phyloP scores from a whole-genome alignment of 345 rosid genomes.

The Eucalyptus polybractea region DNA sequence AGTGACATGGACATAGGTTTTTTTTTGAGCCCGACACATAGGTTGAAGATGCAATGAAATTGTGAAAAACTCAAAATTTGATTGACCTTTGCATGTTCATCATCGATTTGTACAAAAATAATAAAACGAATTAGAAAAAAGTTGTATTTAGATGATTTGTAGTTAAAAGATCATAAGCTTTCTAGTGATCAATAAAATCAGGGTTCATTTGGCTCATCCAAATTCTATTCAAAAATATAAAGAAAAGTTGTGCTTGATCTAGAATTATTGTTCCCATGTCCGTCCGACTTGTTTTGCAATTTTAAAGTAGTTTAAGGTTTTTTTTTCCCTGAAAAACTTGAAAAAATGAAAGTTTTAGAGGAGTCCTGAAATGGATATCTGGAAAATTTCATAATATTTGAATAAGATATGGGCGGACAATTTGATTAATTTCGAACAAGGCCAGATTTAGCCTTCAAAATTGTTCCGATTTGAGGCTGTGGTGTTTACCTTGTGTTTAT shows the following conservation, averaged over 20 bases:
- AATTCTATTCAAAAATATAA: background rate
- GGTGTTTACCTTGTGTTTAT: fast-evolving
- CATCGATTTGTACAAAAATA: background rate
- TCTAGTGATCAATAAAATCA: background rate
- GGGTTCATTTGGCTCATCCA: background rate
- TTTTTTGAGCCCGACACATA: too few relatives aligned
- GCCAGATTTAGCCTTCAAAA: background rate
- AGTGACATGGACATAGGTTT: background rate
- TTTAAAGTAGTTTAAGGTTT: background rate
- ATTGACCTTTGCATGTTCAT: background rate
- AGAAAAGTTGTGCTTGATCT: background rate
- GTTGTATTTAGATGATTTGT: background rate
- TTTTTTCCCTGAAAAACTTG: fast-evolving
- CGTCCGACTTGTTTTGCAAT: background rate
- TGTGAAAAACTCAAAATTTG: too few relatives aligned
- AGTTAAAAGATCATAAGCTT: background rate
- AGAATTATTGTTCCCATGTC: background rate
- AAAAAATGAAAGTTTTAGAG: background rate
- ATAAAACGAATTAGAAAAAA: background rate
- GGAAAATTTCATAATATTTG: background rate
- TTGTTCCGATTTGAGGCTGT: background rate
- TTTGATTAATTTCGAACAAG: background rate
- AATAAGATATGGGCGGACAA: background rate
- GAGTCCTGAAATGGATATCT: background rate
- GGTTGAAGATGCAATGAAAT: background rate